Evolutionary conservation across 805 yeast species (phyloP), one percentile per base, ranked within the genome.

Genomic region (Candida adriatica): DNA sequence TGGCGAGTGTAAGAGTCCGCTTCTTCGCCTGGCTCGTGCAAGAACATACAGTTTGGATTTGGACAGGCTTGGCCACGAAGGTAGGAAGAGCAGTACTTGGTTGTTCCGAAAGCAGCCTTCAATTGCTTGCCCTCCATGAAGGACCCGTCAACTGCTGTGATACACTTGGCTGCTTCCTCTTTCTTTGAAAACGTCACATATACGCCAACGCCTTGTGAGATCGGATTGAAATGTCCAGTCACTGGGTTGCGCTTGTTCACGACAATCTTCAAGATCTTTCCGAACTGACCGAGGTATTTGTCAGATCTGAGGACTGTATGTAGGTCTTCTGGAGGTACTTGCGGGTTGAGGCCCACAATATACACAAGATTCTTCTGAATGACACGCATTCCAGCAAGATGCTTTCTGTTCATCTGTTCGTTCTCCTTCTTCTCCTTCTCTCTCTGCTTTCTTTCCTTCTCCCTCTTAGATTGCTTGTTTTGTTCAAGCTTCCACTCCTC

Each of bases 11-110:
- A 90, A 8, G 95, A 82, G 50, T 92, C 98, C 2, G 97, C 97
- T 58, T 92, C 98, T 64, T 92, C 99, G 37, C 99, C 98, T 6
- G 98, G 98, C 59, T 92, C 98, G 57, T 92, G 99, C 49, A 92
- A 68, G 51, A 92, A 92, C 98, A 92, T 92, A 69, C 99, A 92
- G 53, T 87, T 86, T 41, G 97, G 97, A 59, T 92, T 92, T 38
- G 95, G 98, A 62, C 99, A 92, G 8, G 92, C 80, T 55, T 85
- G 94, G 22, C 96, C 96, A 46, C 96, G 72, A 42, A 92, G 64
- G 54, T 92, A 92, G 4, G 95, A 81, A n/a, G 95, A 85, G 58
- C 99, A 92, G 63, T 92, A 92, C 59, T 92, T 92, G 9, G 99
- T 92, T 5, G 98, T 92, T 54, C 99, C 99, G 57, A 88, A 94